Base-by-base conservation (phyloP, 148 eudicot species). In the Vaccinium myrtillus region DNA sequence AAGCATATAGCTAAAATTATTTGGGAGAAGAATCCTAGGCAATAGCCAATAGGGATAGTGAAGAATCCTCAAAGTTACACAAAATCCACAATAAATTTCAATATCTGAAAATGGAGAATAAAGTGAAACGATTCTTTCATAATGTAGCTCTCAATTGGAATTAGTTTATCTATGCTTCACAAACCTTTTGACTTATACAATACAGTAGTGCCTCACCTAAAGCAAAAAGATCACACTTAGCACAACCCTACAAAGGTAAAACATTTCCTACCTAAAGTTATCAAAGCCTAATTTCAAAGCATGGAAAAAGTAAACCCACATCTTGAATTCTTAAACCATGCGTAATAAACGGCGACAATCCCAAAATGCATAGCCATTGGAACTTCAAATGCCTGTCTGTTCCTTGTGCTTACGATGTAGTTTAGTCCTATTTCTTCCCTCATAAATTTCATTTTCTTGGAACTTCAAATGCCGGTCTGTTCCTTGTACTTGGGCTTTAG, bases 171-270 rank as follows among this genome's bases (percentile, higher is more conserved):
- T 32, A 79, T 21, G 9, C 16, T 80, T 80, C 19, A 56, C 5
- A 39, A 56, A 54, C 65, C 48, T 58, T 80, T 80, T 12, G 30
- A 80, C 70, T 80, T 55, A 2, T 36, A 36, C 39, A 36, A 2
- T 59, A 36, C 51, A 5, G 51, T 10, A 8, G 53, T 19, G 71
- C 30, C 82, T 36, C 82, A 58, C 51, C 82, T 11, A 80, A 80
- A 80, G 27, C 71, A 80, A 43, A 59, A 56, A 59, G 70, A 80
- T 59, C 51, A 80, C 23, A n/a, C 71, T 80, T 12, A 80, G 82
- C 51, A 58, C 70, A 59, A n/a, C 27, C 39, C 61, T 21, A 9
- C 6, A 58, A 80, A 80, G 51, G 82, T 27, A 79, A 58, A 18
- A 13, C 39, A 9, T 19, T 19, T 58, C 65, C 65, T 27, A 27